These are phyloP conservation scores for Neopestalotiopsis sp. DNA, from an alignment of 2,329 filamentous ascomycete species.

Conservation along the genomic window DNA sequence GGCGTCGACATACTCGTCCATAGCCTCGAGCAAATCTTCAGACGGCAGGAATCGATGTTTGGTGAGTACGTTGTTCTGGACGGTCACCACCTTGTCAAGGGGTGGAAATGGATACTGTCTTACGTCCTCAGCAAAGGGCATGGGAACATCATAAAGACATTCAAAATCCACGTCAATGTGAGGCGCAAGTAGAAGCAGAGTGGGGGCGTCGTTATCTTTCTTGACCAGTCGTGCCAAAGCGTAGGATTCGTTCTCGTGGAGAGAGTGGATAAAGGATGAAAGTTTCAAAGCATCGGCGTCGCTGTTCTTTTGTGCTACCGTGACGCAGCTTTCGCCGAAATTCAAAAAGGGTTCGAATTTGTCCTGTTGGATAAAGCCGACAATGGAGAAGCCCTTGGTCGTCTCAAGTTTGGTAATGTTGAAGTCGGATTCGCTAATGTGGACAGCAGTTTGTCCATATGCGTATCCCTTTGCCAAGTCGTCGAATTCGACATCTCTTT, in stretches of 20 bases:
- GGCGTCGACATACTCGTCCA: constrained; percentile 89
- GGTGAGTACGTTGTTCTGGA: constrained; percentile 80
- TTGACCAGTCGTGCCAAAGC: constrained; percentile 84
- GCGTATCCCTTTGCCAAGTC: constrained; percentile 91
- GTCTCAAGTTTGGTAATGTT: constrained; percentile 90
- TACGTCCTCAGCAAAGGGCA: constrained; percentile 93
- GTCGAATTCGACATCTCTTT: constrained; percentile 80
- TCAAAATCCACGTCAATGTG: constrained; percentile 80
- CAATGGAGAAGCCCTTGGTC: constrained; percentile 73
- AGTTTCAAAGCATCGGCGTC: constrained; percentile 83
- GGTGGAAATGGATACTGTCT: constrained; percentile 91
- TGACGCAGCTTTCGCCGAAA: constrained; percentile 80
- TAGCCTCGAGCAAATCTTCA: constrained; percentile 74
- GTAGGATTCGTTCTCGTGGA: constrained; percentile 84
- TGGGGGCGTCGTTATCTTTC: constrained; percentile 82
- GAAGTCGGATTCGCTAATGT: constrained; percentile 84
- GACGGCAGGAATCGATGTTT: constrained; percentile 83
- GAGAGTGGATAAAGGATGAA: constrained; percentile 86
- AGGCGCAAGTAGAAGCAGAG: constrained; percentile 79
- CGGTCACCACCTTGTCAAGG: constrained; percentile 82
- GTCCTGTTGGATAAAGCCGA: constrained; percentile 81
- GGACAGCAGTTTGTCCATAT: constrained; percentile 90
- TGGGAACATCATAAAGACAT: constrained; percentile 84
- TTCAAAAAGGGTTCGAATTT: constrained; percentile 85
- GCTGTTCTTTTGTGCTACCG: constrained; percentile 77